A percentile compares a stretch with the other conserved stretches of the same genome.
Conservation (phyloP, 2,329 filamentous ascomycete genomes). For the Paraphoma chrysanthemicola region DNA sequence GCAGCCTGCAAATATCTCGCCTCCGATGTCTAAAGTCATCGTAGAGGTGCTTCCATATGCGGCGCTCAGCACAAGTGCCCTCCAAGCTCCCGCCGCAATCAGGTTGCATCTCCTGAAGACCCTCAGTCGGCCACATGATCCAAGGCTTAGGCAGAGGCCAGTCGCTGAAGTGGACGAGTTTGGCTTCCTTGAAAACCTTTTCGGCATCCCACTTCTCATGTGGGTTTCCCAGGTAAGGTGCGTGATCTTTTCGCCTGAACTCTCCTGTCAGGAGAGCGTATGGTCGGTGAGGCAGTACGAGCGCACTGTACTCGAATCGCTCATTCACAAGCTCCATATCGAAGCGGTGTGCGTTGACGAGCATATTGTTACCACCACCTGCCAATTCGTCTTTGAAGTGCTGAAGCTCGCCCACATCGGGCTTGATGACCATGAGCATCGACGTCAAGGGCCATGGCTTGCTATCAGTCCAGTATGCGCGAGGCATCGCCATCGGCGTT, state of each 20-base stretch:
- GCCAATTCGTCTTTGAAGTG: constrained; percentile 40
- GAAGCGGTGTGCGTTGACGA: constrained; percentile 53
- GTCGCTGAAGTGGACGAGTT: constrained; percentile 74
- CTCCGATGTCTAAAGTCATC: constrained; percentile 52
- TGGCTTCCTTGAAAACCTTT: constrained; percentile 63
- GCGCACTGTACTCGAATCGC: constrained; percentile 64
- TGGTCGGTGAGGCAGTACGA: constrained; percentile 69
- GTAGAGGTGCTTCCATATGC: constrained; percentile 55
- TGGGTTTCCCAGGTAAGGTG: constrained; percentile 59
- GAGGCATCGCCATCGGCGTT: constrained; percentile 69
- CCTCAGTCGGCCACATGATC: constrained; percentile 56
- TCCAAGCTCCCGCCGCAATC: constrained; percentile 47
- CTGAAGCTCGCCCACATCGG: constrained; percentile 60
- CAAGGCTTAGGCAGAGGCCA: constrained; percentile 74
- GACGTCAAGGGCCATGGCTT: constrained; percentile 63
- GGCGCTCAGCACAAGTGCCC: constrained; percentile 46
- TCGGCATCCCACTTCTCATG: constrained; percentile 67
- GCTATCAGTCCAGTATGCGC: constrained; percentile 73
- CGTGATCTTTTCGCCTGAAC: constrained; percentile 64
- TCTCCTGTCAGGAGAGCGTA: constrained; percentile 69
- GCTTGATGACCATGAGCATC: constrained; percentile 68
- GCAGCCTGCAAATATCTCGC: constrained; percentile 48
- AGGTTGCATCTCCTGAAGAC: constrained; percentile 53
- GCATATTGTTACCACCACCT: constrained; percentile 32
- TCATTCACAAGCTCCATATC: constrained; percentile 75